Evolutionary conservation across 768 basidiomycete genomes (phyloP), one percentile per base, ranked within the genome.

Genomic region (Leccinum obscurum): DNA sequence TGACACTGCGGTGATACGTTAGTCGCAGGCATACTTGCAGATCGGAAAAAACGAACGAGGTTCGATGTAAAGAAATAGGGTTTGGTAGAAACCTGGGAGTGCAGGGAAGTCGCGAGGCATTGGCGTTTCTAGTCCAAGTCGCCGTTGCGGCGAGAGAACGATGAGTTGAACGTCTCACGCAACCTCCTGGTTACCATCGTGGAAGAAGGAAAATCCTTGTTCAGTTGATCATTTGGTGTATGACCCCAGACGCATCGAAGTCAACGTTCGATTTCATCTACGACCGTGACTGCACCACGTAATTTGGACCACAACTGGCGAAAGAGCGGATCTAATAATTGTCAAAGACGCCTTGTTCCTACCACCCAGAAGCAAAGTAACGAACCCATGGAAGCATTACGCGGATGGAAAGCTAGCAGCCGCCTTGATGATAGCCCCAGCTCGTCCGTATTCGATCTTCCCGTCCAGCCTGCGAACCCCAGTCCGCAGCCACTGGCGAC

Each of bases 381-480:
- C 52, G 13, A 54, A 11, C 14, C 15, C 39, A 70, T 69, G 69
- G 59, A 70, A 54, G 1, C 51, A 17, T 39, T 64, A 13, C 65
- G 67, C 49, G 49, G 51, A 61, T 55, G 32, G 39, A 60, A 57
- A 46, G 44, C 44, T 46, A 41, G 34, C 24, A 44, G 32, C 35
- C 56, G n/a, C 32, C 64, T 65, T 11, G 65, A 73, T 39, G 71
- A 69, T 39, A 90, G 86, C 61, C 88, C 87, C 37, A 82, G 85
- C 52, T 91, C 89, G 7, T 89, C 88, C 22, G 83, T 88, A 24
- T 91, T 92, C 68, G 89, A 92, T 70, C 78, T 90, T 30, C 88
- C 89, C 4, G 80, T 79, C 35, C 85, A 84, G 52, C 57, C 57
- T 39, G 26, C 51, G 41, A 67, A 60, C 41, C 50, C 60, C 22